phyloP scores from a whole-genome alignment of 805 yeast genomes.

The Wickerhamomyces canadensis region DNA sequence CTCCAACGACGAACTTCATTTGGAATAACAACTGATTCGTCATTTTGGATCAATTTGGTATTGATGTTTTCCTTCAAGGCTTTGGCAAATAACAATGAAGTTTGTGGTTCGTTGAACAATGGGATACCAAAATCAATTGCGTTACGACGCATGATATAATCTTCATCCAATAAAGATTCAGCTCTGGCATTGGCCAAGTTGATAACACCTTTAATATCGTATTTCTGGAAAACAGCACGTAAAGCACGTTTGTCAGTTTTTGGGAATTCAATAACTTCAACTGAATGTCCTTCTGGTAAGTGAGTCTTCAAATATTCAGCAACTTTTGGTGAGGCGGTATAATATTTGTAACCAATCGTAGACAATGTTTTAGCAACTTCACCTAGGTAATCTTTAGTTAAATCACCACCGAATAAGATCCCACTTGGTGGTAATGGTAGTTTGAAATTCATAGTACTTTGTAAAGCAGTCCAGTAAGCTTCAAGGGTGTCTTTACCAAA shows the following conservation, averaged over 20 bases:
- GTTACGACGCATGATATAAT: constrained; percentile 97
- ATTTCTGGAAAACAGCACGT: constrained; percentile 86
- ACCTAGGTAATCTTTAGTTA: constrained; percentile 63
- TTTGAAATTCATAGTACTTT: constrained; percentile 95
- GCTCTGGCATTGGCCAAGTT: constrained; percentile 91
- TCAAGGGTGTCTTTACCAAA: constrained; percentile 82
- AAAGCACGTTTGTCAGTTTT: constrained; percentile 87
- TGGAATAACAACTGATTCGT: constrained; percentile 56
- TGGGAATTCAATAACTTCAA: constrained; percentile 80
- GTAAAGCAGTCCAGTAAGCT: constrained; percentile 97
- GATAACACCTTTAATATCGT: constrained; percentile 82
- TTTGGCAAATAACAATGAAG: constrained; percentile 79
- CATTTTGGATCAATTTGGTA: constrained; percentile 44
- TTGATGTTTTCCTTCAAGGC: constrained; percentile 70
- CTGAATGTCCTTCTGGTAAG: constrained; percentile 30
- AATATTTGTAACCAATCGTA: constrained; percentile 75
- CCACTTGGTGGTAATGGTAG: constrained; percentile 90
- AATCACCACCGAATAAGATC: constrained; percentile 90
- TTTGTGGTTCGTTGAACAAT: constrained; percentile 93
- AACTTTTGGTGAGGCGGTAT: constrained; percentile 69
- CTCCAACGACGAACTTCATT: constrained; percentile 93
- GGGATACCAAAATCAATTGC: constrained; percentile 98
- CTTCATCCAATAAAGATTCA: constrained; percentile 75
- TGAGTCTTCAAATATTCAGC: constrained; percentile 57
- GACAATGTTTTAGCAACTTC: constrained; percentile 65